Base-by-base conservation (phyloP, 2,329 filamentous ascomycete species). In the Aspergillus aculeatus region DNA sequence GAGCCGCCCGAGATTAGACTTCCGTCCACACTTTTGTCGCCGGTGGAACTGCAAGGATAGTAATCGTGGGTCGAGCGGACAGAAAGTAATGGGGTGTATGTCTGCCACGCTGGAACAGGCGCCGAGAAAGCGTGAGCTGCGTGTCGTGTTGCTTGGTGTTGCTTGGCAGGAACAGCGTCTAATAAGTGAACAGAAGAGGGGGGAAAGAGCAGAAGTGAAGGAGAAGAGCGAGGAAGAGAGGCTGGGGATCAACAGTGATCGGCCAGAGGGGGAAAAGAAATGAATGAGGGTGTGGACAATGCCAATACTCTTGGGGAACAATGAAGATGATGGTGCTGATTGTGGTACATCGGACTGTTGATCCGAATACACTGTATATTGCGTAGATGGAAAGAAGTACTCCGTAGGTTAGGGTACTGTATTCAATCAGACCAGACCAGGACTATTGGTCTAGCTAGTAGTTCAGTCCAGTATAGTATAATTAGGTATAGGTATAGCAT, bases 1-100 rank as follows among this genome's bases (percentile, higher is more conserved):
- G 41, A 55, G 41, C 53, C 53, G 32, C 53, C 53, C 53, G 32
- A 55, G 24, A 32, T 55, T 55, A 55, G 47, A 31, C 53, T 55
- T 55, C 32, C 21, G 38, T 55, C 53, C 41, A 29, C 38, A 41
- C 14, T 41, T 41, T 41, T 41, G 38, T 16, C 38, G 38, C 38
- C 14, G 38, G 38, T 41, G 38, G 38, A 41, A 41, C 38, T 41
- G 38, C 38, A 14, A 41, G 14, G 38, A n/a, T n/a, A 41, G 38
- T 16, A n/a, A n/a, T 41, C 38, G 38, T 41, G 38, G 38, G 38
- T 41, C 38, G 38, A n/a, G 38, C 38, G 12, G 38, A 41, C 38
- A 41, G n/a, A n/a, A n/a, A 41, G 6, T 16, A n/a, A 14, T 41
- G 16, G 38, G 38, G 16, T 1, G n/a, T 29, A n/a, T 35, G 14